phyloP scores from a whole-genome alignment of 345 rosid genomes.

The Laguncularia racemosa region DNA sequence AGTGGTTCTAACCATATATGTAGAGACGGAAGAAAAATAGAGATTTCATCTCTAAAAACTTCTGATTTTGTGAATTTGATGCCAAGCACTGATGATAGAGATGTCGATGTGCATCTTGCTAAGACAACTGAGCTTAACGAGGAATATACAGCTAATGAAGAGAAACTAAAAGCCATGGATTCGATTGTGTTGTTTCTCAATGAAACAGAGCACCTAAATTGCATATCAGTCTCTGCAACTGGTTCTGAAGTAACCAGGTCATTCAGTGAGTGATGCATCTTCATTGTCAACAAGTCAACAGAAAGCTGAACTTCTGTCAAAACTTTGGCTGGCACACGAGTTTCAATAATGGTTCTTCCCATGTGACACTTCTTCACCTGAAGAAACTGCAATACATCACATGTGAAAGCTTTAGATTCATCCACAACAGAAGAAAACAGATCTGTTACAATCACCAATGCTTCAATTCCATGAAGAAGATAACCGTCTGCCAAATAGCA shows the following conservation, averaged over 20 bases:
- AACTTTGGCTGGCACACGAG: slow-evolving; percentile 21
- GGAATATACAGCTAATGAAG: slow-evolving; percentile 42
- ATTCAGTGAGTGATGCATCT: slow-evolving; percentile 25
- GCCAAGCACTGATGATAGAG: slow-evolving; percentile 40
- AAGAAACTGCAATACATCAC: slow-evolving; percentile 52
- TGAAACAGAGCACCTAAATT: slow-evolving; percentile 47
- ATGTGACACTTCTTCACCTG: slow-evolving; percentile 32
- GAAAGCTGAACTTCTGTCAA: slow-evolving; percentile 35
- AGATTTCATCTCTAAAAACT: slow-evolving; percentile 29
- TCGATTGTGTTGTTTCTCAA: slow-evolving; percentile 36
- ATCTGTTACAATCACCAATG: slow-evolving; percentile 45
- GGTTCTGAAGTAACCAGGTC: slow-evolving; percentile 37
- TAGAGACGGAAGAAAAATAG: slow-evolving; percentile 60
- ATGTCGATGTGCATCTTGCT: slow-evolving; percentile 39
- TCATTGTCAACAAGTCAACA: slow-evolving; percentile 44
- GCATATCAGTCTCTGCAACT: slow-evolving; percentile 52
- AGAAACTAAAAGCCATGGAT: slow-evolving; percentile 39
- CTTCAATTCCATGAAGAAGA: slow-evolving; percentile 45
- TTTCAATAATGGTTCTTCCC: slow-evolving; percentile 26
- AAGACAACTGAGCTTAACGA: slow-evolving; percentile 39
- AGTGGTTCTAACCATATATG: slow-evolving; percentile 59
- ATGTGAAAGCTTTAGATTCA: slow-evolving; percentile 44
- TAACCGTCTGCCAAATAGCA: slow-evolving; percentile 41
- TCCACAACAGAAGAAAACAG: slow-evolving; percentile 47
- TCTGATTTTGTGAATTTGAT: slow-evolving; percentile 33